phyloP scores from a whole-genome alignment of 192 early-diverging fungal genomes.

The Endogone sp. region DNA sequence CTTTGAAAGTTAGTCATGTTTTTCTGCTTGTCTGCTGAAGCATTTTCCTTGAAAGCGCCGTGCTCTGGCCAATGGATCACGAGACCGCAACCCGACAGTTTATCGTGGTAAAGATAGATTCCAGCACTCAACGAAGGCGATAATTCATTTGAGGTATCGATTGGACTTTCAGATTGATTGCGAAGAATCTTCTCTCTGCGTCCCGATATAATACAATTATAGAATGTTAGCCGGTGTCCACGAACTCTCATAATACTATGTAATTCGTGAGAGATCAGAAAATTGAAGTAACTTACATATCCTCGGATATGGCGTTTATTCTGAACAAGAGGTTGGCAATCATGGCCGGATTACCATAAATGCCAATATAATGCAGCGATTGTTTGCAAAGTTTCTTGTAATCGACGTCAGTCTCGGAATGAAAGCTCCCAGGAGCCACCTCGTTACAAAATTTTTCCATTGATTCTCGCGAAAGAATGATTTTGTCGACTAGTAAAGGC shows the following conservation, averaged over 20 bases:
- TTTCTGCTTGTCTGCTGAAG: slow-evolving; percentile 5
- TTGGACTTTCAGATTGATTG: background rate
- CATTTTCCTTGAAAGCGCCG: slow-evolving; percentile 17
- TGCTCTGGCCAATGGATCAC: slow-evolving; percentile 10
- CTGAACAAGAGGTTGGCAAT: slow-evolving; percentile 15
- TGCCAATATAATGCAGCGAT: slow-evolving; percentile 5
- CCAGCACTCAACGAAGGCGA: slow-evolving; percentile 1
- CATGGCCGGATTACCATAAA: slow-evolving; percentile 8
- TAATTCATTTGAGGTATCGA: background rate
- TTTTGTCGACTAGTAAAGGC: slow-evolving; percentile 11
- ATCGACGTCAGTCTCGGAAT: slow-evolving; percentile 7
- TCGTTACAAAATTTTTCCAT: slow-evolving; percentile 15
- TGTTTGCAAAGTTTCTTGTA: background rate
- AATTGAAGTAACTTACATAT: background rate
- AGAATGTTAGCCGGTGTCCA: background rate
- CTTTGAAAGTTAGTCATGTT: slow-evolving; percentile 22
- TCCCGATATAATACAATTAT: background rate
- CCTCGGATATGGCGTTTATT: background rate
- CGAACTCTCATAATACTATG: background rate
- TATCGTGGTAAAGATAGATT: background rate
- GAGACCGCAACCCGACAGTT: background rate
- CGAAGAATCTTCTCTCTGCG: background rate
- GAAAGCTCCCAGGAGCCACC: slow-evolving; percentile 3
- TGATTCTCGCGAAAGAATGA: background rate
- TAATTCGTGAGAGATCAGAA: background rate